phyloP scores from a whole-genome alignment of 1,284 basidiomycete species.

The Papiliotrema laurentii region DNA sequence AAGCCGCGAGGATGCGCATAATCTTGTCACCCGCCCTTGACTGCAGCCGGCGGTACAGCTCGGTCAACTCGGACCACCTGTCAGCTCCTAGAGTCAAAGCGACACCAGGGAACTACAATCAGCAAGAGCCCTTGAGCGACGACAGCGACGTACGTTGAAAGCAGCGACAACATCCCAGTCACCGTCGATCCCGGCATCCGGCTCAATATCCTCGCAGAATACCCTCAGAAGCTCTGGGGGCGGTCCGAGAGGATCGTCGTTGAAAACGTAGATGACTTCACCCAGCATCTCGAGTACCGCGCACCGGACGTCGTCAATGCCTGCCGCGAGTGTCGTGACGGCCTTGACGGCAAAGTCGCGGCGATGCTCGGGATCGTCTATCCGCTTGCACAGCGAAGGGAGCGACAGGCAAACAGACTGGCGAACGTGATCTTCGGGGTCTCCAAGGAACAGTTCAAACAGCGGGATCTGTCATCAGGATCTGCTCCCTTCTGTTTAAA shows the following conservation, averaged over 20 bases:
- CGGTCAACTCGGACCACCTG: slow-evolving; percentile 73
- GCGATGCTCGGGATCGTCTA: slow-evolving; percentile 55
- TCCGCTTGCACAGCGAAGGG: slow-evolving; percentile 68
- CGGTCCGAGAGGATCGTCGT: slow-evolving; percentile 59
- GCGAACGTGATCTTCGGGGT: slow-evolving; percentile 76
- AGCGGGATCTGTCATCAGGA: slow-evolving; percentile 61
- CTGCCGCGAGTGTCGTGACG: slow-evolving; percentile 60
- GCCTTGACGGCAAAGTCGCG: slow-evolving; percentile 62
- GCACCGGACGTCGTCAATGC: slow-evolving; percentile 68
- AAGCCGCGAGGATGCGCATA: slow-evolving; percentile 59
- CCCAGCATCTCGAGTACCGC: slow-evolving; percentile 86
- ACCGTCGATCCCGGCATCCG: slow-evolving; percentile 48
- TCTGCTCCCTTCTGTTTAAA: no score
- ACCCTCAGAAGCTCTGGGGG: slow-evolving; percentile 74
- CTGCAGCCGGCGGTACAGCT: slow-evolving; percentile 61
- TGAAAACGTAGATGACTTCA: slow-evolving; percentile 84
- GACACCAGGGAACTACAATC: slow-evolving; percentile 70
- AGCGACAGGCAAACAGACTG: slow-evolving; percentile 84
- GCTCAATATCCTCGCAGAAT: slow-evolving; percentile 55
- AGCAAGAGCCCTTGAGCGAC: not conserved
- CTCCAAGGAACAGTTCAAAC: slow-evolving; percentile 66
- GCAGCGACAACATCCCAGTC: slow-evolving; percentile 81
- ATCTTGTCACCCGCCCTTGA: slow-evolving; percentile 54
- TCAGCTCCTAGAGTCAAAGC: slow-evolving; percentile 71
- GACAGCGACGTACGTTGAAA: slow-evolving; percentile 60